phyloP scores from a whole-genome alignment of 2,329 filamentous ascomycete genomes.

The Pseudophaeomoniella oleicola region DNA sequence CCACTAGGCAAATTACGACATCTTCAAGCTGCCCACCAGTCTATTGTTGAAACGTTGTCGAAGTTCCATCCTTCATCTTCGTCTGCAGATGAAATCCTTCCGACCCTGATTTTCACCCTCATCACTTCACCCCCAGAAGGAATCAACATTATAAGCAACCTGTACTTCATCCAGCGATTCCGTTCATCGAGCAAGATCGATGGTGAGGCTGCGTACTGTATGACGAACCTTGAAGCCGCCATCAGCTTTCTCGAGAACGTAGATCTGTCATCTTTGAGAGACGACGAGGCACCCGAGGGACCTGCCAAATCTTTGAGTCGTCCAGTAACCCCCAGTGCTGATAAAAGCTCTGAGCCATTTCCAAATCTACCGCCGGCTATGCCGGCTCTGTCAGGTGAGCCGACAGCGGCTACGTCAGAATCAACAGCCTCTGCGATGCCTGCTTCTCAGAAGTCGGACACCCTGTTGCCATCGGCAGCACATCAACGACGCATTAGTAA shows the following conservation, averaged over 20 bases:
- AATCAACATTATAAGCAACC: conserved; percentile 81
- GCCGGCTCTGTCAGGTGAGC: not conserved
- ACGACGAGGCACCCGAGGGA: conserved; percentile 59
- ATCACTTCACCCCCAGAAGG: conserved; percentile 79
- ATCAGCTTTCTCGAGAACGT: conserved; percentile 93
- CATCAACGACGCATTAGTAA: conserved; percentile 70
- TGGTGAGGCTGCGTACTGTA: conserved; percentile 87
- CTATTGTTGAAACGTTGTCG: conserved; percentile 75
- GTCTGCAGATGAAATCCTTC: conserved; percentile 92
- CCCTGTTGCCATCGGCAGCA: conserved; percentile 20
- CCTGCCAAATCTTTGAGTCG: conserved; percentile 38
- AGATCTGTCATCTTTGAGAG: conserved; percentile 74
- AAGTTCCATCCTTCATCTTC: conserved; percentile 56
- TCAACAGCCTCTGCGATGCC: conserved; percentile 3
- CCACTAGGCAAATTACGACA: conserved; percentile 84
- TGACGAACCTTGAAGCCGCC: conserved; percentile 90
- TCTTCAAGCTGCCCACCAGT: conserved; percentile 78
- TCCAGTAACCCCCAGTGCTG: conserved; percentile 34
- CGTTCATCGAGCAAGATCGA: conserved; percentile 73
- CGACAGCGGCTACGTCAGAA: conserved; percentile 10
- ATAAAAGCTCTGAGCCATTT: conserved; percentile 17
- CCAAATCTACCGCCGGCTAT: conserved; percentile 4
- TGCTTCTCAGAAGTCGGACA: no score
- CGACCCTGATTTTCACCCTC: conserved; percentile 88
- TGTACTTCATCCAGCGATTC: conserved; percentile 89